These are phyloP conservation scores for Symmetrospora coprosmae DNA, from an alignment of 768 basidiomycete genomes.

Conservation along the genomic window DNA sequence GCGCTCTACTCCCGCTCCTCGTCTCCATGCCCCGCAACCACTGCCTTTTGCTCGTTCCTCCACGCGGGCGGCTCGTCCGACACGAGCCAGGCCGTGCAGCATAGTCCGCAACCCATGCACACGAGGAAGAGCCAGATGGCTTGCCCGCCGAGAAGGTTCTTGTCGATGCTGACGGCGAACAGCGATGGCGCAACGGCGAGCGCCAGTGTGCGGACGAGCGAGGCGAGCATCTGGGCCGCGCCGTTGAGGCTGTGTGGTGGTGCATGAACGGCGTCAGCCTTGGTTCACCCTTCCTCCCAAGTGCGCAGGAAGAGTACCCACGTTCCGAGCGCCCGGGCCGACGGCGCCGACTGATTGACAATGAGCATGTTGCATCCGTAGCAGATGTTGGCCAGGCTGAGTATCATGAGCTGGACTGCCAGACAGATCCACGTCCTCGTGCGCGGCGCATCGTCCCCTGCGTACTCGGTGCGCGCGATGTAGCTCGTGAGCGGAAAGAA, in stretches of 20 bases:
- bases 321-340: neutral
- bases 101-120: neutral
- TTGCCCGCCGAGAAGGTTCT: conserved; percentile 8
- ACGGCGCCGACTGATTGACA: conserved; percentile 14
- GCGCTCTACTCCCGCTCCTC: too few species aligned
- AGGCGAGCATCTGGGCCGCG: conserved; percentile 1
- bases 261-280: too few species aligned
- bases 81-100: conserved; percentile 2
- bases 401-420: neutral
- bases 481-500: conserved; percentile 25
- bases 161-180: conserved; percentile 13
- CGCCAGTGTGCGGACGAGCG: conserved; percentile 5
- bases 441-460: neutral
- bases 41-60: conserved; percentile 4
- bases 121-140: conserved; percentile 17
- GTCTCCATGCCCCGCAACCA: too few species aligned
- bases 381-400: neutral
- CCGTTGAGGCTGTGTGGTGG: too few species aligned
- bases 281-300: too few species aligned
- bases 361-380: conserved; percentile 17
- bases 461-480: neutral
- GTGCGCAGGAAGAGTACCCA: too few species aligned
- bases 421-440: neutral
- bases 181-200: conserved; percentile 9
- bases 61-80: neutral